These are phyloP conservation scores for Aspergillus nidulans DNA, from an alignment of 495 filamentous ascomycete species.

Conservation along the genomic window DNA sequence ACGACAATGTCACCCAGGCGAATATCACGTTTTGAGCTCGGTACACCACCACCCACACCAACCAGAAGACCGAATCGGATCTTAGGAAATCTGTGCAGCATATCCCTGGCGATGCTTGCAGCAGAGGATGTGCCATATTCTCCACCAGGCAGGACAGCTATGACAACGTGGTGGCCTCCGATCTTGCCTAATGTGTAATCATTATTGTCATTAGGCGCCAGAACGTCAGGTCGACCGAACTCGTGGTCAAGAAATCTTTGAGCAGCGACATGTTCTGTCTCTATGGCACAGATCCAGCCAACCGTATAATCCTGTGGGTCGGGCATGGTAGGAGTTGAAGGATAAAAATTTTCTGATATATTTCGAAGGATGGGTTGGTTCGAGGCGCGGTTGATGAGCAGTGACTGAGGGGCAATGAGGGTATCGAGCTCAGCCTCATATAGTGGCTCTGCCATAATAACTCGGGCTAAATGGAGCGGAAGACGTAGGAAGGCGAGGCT, in stretches of 20 bases:
- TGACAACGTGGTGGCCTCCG: constrained; percentile 10
- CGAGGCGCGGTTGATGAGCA: too few species aligned
- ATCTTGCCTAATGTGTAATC: constrained; percentile 16
- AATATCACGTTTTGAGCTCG: background rate
- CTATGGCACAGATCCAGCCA: constrained; percentile 12
- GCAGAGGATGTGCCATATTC: constrained; percentile 9
- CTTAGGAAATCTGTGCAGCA: constrained; percentile 10
- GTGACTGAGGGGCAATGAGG: too few species aligned
- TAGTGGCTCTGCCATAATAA: too few species aligned
- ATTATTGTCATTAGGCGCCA: constrained; percentile 11
- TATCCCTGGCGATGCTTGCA: constrained; percentile 2
- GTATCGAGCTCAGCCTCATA: too few species aligned
- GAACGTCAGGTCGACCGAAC: background rate
- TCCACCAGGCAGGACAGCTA: constrained; percentile 10
- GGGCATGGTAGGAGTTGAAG: constrained; percentile 3
- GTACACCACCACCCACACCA: constrained; percentile 5
- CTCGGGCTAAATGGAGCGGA: too few species aligned
- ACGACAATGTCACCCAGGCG: too few species aligned
- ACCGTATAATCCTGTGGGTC: constrained; percentile 9
- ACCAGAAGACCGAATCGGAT: constrained; percentile 13
- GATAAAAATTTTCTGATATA: too few species aligned
- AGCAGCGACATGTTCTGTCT: constrained; percentile 14
- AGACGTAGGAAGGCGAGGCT: too few species aligned
- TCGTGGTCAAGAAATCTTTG: constrained; percentile 9
- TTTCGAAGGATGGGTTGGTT: too few species aligned